Evolutionary conservation across 768 basidiomycete genomes (phyloP).

Genomic region (Rhodotorula taiwanensis): DNA sequence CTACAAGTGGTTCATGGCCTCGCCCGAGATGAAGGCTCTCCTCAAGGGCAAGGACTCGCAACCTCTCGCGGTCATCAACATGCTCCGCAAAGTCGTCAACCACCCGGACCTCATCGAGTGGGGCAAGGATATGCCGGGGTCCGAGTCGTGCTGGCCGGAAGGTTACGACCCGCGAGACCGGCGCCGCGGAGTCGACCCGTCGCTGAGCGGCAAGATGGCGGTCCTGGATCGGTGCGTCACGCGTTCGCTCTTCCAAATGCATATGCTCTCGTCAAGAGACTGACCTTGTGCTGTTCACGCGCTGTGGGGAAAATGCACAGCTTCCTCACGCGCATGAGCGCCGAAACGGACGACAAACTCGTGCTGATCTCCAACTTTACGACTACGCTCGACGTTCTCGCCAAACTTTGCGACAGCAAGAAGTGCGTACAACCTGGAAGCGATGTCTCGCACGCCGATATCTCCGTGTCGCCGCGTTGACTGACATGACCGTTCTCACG

Average conservation of each 20-base stretch:
- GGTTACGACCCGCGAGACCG: constrained; percentile 38
- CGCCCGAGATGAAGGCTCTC: constrained; percentile 64
- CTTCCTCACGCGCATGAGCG: constrained; percentile 54
- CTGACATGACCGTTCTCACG: too few species aligned
- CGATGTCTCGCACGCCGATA: too few species aligned
- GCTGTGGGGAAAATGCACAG: too few species aligned
- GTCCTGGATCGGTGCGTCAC: constrained; percentile 39
- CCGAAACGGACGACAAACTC: constrained; percentile 87
- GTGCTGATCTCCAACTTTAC: constrained; percentile 94
- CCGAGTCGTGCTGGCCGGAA: constrained; percentile 32
- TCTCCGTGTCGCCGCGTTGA: too few species aligned
- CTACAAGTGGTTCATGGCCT: constrained; percentile 67
- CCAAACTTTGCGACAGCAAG: constrained; percentile 47
- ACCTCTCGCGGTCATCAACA: constrained; percentile 74
- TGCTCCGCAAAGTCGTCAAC: constrained; percentile 86
- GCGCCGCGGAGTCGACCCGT: constrained; percentile 31
- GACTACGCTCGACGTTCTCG: constrained; percentile 83
- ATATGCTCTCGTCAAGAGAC: constrained; percentile 14
- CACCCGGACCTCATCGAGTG: constrained; percentile 66
- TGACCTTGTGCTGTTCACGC: background rate
- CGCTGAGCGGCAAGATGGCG: constrained; percentile 39
- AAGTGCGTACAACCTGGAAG: constrained; percentile 16
- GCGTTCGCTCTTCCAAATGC: background rate
- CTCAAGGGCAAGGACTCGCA: constrained; percentile 61
- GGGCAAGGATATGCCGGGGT: constrained; percentile 46